phyloP scores from a whole-genome alignment of 1,284 basidiomycete species.

The Cystobasidiaceae sp. region DNA sequence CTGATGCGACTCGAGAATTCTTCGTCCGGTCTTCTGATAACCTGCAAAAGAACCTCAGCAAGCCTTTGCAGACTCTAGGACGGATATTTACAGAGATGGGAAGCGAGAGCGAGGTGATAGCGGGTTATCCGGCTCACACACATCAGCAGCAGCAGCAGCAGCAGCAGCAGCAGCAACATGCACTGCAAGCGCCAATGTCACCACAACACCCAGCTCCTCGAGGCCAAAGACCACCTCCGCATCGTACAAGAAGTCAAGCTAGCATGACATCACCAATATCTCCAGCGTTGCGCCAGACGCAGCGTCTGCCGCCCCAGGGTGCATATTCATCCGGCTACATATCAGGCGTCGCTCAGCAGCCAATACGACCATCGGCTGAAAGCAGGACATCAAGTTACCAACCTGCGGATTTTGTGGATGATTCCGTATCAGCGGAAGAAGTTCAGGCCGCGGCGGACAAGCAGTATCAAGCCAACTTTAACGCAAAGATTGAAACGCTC shows the following conservation, averaged over 20 bases:
- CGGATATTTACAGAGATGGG: constrained; percentile 67
- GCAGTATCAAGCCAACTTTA: constrained; percentile 62
- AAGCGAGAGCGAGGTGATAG: constrained; percentile 38
- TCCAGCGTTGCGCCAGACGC: background rate
- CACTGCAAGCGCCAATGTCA: background rate
- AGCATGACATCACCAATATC: constrained; percentile 17
- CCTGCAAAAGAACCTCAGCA: constrained; percentile 62
- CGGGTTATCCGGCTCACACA: constrained; percentile 34
- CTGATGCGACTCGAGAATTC: constrained; percentile 71
- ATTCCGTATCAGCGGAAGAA: constrained; percentile 40
- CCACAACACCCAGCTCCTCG: constrained; percentile 10
- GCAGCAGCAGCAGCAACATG: too few species aligned
- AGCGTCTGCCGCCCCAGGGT: constrained; percentile 1
- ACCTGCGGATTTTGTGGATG: constrained; percentile 58
- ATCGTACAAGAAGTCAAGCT: background rate
- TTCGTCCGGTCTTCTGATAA: constrained; percentile 77
- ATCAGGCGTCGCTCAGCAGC: constrained; percentile 28
- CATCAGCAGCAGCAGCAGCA: constrained; percentile 8
- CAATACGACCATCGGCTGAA: background rate
- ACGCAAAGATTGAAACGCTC: constrained; percentile 64
- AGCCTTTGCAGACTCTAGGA: constrained; percentile 77
- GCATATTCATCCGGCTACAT: constrained; percentile 3
- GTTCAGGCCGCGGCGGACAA: constrained; percentile 72
- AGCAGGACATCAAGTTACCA: constrained; percentile 46
- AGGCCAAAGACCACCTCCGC: background rate